phyloP scores from a whole-genome alignment of 192 early-diverging fungal genomes.

The Coemansia pectinata region DNA sequence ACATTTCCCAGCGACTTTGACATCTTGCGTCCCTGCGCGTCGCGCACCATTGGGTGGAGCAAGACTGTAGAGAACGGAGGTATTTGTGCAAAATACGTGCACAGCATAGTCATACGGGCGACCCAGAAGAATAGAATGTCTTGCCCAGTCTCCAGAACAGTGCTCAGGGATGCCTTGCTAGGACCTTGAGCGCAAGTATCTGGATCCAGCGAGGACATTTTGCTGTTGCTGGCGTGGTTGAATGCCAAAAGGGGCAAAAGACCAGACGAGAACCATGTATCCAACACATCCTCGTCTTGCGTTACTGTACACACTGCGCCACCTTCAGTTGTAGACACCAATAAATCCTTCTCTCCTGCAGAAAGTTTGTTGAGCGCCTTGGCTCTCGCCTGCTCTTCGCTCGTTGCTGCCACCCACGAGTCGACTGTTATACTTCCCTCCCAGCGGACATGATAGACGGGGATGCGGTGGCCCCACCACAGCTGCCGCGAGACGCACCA shows the following conservation, averaged over 20 bases:
- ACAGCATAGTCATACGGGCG: conserved; percentile 95
- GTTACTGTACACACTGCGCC: background rate
- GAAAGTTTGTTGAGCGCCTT: conserved; percentile 32
- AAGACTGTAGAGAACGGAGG: conserved; percentile 87
- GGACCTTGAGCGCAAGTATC: background rate
- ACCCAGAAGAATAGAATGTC: conserved; percentile 99
- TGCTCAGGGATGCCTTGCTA: conserved; percentile 56
- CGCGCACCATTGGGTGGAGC: conserved; percentile 92
- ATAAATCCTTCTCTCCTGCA: background rate
- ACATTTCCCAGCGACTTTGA: conserved; percentile 84
- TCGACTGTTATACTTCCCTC: conserved; percentile 23
- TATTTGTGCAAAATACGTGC: conserved; percentile 75
- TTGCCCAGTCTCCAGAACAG: conserved; percentile 88
- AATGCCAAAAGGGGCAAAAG: conserved; percentile 84
- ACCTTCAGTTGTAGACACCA: background rate
- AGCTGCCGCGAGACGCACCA: conserved; percentile 98
- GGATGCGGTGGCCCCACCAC: conserved; percentile 98
- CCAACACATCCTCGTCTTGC: conserved; percentile 87
- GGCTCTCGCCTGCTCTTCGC: conserved; percentile 26
- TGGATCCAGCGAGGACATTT: conserved; percentile 25
- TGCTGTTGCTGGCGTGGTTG: conserved; percentile 43
- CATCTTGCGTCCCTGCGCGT: conserved; percentile 71
- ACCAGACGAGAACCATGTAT: conserved; percentile 98
- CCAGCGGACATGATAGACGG: conserved; percentile 77
- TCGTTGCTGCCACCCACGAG: conserved; percentile 44